phyloP scores from a whole-genome alignment of 2,329 filamentous ascomycete genomes.

The Trichophyton equinum region DNA sequence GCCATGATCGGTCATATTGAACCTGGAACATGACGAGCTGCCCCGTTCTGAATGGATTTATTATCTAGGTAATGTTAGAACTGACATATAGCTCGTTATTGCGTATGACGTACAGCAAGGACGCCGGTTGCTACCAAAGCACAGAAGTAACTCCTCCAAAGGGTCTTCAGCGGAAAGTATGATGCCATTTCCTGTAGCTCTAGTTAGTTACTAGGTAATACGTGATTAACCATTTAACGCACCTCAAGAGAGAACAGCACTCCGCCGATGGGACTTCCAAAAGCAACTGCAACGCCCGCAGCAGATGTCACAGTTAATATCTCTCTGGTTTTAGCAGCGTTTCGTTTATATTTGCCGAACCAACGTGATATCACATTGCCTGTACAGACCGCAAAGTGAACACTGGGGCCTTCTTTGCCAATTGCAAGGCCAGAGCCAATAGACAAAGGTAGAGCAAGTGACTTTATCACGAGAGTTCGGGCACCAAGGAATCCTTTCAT shows the following conservation, averaged over 20 bases:
- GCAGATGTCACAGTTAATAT: constrained; percentile 90
- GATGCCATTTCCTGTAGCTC: constrained; percentile 68
- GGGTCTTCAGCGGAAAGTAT: constrained; percentile 89
- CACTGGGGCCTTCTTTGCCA: constrained; percentile 92
- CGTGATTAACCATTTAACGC: constrained; percentile 6
- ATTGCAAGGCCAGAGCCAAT: constrained; percentile 91
- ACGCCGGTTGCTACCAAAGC: constrained; percentile 89
- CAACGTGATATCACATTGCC: constrained; percentile 90
- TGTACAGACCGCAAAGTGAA: constrained; percentile 97
- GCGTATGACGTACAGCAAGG: constrained; percentile 46
- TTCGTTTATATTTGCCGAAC: constrained; percentile 83
- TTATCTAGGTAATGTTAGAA: constrained; percentile 41
- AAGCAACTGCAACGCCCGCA: constrained; percentile 89
- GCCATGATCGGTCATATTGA: constrained; percentile 88
- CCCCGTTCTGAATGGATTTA: constrained; percentile 95
- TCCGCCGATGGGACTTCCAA: constrained; percentile 92
- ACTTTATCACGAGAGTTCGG: constrained; percentile 90
- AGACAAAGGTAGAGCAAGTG: constrained; percentile 73
- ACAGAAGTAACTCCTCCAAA: constrained; percentile 98
- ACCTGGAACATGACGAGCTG: constrained; percentile 99
- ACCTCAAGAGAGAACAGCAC: constrained; percentile 87
- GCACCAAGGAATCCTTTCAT: constrained; percentile 96
- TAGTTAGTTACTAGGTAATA: not conserved
- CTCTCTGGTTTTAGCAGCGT: constrained; percentile 87
- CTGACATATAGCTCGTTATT: not conserved